These are phyloP conservation scores for Oryza meyeriana DNA, from an alignment of 176 grass and related monocot genomes.

Conservation along the genomic window DNA sequence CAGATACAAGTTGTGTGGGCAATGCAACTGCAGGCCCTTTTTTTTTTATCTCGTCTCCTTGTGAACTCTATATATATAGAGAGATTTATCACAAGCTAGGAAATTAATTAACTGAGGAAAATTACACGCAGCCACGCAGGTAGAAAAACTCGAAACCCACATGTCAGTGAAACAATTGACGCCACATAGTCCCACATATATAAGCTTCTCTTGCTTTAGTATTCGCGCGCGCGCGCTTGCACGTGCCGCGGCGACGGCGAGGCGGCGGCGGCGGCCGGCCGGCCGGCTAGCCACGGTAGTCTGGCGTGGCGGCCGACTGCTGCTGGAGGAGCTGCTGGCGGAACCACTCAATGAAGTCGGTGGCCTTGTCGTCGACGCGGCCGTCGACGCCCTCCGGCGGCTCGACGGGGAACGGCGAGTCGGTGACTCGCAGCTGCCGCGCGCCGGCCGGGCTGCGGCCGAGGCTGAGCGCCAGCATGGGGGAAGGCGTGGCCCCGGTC, in stretches of 20 bases:
- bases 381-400: conserved; percentile 45
- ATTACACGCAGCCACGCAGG: conserved; percentile 34
- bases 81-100: conserved; percentile 36
- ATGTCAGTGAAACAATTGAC: conserved; percentile 8
- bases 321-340: conserved; percentile 74
- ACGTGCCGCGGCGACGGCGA: neutral
- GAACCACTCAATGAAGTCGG: conserved; percentile 72
- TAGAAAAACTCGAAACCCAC: conserved; percentile 47
- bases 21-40: neutral
- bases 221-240: neutral
- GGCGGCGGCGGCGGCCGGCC: conserved; percentile 2
- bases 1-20: conserved; percentile 17
- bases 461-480: conserved; percentile 49
- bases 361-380: conserved; percentile 50
- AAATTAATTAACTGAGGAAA: neutral
- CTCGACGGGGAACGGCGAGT: conserved; percentile 77
- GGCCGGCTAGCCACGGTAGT: conserved; percentile 10
- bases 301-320: conserved; percentile 55
- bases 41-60: conserved; percentile 49
- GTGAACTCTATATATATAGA: neutral
- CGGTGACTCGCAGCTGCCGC: conserved; percentile 73
- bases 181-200: conserved; percentile 13
- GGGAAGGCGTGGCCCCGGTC: conserved; percentile 46
- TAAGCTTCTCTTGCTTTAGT: neutral
- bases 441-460: conserved; percentile 47